Base-by-base conservation (phyloP, 768 basidiomycete species). In the Calocybe indica region DNA sequence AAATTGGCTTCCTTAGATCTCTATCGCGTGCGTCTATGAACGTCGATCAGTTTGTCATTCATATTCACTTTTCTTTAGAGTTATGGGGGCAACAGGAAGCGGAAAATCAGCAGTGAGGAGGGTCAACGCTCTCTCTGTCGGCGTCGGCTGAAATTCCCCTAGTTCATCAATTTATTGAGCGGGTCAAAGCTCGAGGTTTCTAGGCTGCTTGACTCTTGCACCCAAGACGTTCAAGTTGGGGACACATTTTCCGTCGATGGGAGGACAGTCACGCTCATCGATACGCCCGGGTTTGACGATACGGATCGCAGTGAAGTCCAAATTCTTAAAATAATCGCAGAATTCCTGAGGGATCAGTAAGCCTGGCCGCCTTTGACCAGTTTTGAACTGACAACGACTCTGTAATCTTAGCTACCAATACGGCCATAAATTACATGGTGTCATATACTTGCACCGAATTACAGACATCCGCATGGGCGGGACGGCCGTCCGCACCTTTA, bases 251-350 rank as follows among this genome's bases (percentile, higher is more conserved):
- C 34, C 9, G 57, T 70, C n/a, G 56, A 63, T 31, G 63, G 57
- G 13, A 48, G 46, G 9, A 48, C 43, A 6, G 58, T 72, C 38
- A 62, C 50, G 2, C 51, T 71, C 34, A 58, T 71, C 11, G 70
- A 71, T 41, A 73, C 69, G 4, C 72, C 70, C 0, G 72, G 70
- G 10, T 73, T 72, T 32, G 72, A 72, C 34, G 71, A 72, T 48
- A 66, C 64, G 5, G 44, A 37, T 6, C 52, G 58, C 14, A 64
- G 55, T 22, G 65, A 67, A 22, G 56, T 57, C 14, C 58, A 64
- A 10, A 48, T 67, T 32, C 55, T 69, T 45, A 65, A 61, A 48
- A 58, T 66, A 49, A 69, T 46, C 33, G 34, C 37, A 10, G 22
- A 39, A 14, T 46, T 28, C 33, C 28, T 46, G 22, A 30, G 12